A percentile compares a stretch with the other conserved stretches of the same genome.
These are phyloP conservation scores for Solanum hybrid DNA, from an alignment of 305 asterid species.

Conservation along the genomic window DNA sequence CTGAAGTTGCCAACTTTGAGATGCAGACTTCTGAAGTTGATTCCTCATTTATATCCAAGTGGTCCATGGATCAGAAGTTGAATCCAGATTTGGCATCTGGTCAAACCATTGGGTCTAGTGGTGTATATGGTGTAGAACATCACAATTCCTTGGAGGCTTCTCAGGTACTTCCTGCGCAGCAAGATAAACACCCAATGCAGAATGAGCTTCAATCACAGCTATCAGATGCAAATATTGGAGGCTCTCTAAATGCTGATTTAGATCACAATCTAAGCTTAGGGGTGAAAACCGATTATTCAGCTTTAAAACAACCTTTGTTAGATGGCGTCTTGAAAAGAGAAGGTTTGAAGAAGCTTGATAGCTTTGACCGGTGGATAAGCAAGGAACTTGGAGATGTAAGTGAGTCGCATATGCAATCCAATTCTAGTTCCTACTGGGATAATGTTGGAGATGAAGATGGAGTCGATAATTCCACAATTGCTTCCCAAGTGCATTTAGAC, in stretches of 20 bases:
- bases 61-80: slow-evolving; percentile 44
- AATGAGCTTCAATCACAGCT: slow-evolving; percentile 32
- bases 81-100: slow-evolving; percentile 25
- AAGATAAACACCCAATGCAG: slow-evolving; percentile 26
- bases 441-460: slow-evolving; percentile 60
- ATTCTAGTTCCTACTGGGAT: slow-evolving; percentile 68
- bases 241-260: slow-evolving; percentile 30
- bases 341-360: slow-evolving; percentile 80
- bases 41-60: slow-evolving; percentile 28
- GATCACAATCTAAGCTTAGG: slow-evolving; percentile 34
- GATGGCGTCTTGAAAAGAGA: slow-evolving; percentile 45
- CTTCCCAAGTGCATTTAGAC: slow-evolving; percentile 50
- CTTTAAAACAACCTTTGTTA: slow-evolving; percentile 51
- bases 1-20: slow-evolving; percentile 9
- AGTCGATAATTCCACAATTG: slow-evolving; percentile 42
- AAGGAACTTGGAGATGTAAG: slow-evolving; percentile 89
- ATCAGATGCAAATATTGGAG: slow-evolving; percentile 27
- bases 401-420: slow-evolving; percentile 53
- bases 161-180: slow-evolving; percentile 26
- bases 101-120: slow-evolving; percentile 30
- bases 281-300: slow-evolving; percentile 39
- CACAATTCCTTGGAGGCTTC: slow-evolving; percentile 24
- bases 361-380: slow-evolving; percentile 96
- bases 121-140: slow-evolving; percentile 28
- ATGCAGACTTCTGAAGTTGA: slow-evolving; percentile 42